Conservation (phyloP, 805 yeast genomes). For the Ogataea salicorniae region DNA sequence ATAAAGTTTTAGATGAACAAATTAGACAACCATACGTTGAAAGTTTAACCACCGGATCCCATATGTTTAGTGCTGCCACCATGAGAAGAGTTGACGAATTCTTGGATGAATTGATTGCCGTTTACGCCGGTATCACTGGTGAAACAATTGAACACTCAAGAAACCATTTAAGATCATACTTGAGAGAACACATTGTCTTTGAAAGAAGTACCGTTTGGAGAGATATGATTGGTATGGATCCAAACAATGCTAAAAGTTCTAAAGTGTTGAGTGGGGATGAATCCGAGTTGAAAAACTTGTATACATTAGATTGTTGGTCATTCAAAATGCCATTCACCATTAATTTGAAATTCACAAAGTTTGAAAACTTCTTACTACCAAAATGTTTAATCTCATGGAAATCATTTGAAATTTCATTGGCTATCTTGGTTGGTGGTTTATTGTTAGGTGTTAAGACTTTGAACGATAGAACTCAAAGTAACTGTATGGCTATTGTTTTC, state of each 20-base stretch:
- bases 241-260: constrained; percentile 26
- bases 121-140: constrained; percentile 26
- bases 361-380: constrained; percentile 38
- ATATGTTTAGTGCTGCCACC: constrained; percentile 33
- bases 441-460: constrained; percentile 56
- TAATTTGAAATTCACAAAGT: constrained; percentile 12
- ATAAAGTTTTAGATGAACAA: constrained; percentile 41
- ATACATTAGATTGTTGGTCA: constrained; percentile 27
- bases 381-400: constrained; percentile 42
- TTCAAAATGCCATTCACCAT: constrained; percentile 18
- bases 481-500: constrained; percentile 62
- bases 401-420: constrained; percentile 42
- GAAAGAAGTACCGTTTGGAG: constrained; percentile 54
- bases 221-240: constrained; percentile 47
- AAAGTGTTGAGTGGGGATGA: constrained; percentile 34
- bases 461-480: constrained; percentile 53
- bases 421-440: constrained; percentile 47
- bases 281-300: constrained; percentile 26
- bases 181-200: constrained; percentile 52
- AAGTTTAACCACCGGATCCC: constrained; percentile 24
- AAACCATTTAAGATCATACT: constrained; percentile 42
- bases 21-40: constrained; percentile 38
- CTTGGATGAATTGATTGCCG: constrained; percentile 26
- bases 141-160: constrained; percentile 15
- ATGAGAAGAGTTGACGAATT: constrained; percentile 25